These are phyloP conservation scores for Narthecium ossifragum DNA, from an alignment of 106 monocot species.

Conservation along the genomic window DNA sequence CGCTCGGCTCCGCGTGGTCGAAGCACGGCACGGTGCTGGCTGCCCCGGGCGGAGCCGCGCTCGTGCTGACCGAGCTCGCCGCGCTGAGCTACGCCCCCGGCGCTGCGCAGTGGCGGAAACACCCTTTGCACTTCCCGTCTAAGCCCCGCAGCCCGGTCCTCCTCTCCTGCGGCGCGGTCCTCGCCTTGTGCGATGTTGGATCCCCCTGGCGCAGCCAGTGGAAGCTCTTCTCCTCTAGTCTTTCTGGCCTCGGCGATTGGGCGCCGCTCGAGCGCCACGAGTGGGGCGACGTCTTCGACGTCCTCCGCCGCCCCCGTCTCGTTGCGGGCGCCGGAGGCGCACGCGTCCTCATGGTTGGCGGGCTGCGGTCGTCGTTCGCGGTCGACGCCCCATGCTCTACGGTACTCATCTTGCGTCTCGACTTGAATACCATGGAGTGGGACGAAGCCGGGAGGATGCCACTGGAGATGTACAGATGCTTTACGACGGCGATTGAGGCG, in stretches of 20 bases:
- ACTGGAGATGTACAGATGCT: conserved; percentile 72
- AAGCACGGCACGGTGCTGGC: conserved; percentile 96
- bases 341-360: conserved; percentile 80
- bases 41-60: conserved; percentile 42
- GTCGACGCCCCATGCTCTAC: conserved; percentile 89
- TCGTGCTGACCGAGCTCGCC: conserved; percentile 91
- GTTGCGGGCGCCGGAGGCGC: conserved; percentile 46
- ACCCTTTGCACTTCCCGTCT: conserved; percentile 75
- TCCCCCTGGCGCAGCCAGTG: conserved; percentile 92
- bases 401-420: conserved; percentile 72
- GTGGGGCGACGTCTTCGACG: conserved; percentile 89
- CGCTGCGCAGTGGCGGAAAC: conserved; percentile 53
- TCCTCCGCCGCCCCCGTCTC: conserved; percentile 78
- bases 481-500: conserved; percentile 20
- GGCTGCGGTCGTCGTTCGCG: conserved; percentile 69
- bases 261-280: conserved; percentile 50
- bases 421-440: conserved; percentile 83
- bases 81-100: conserved; percentile 55
- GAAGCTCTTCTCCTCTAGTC: conserved; percentile 79
- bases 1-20: conserved; percentile 95
- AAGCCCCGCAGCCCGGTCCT: conserved; percentile 87
- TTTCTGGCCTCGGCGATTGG: conserved; percentile 51
- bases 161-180: conserved; percentile 29
- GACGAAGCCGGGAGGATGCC: conserved; percentile 95
- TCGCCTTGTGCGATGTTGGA: conserved; percentile 74